Conservation (phyloP, 75 land plant species). For the Azolla pinnata region DNA sequence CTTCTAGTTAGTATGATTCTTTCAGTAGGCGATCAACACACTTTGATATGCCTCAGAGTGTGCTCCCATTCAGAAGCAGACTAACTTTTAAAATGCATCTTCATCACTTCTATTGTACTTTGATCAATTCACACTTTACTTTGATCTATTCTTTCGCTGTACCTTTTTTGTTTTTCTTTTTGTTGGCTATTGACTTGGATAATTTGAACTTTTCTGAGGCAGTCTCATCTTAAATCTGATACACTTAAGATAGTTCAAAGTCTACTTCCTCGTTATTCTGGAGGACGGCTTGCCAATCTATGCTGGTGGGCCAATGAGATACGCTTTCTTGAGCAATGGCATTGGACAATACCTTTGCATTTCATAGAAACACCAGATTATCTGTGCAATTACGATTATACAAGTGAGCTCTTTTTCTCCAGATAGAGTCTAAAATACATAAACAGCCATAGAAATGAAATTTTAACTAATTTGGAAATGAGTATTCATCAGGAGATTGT, state of each 20-base stretch:
- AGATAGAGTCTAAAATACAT: neutral
- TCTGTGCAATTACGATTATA: slow-evolving; percentile 37
- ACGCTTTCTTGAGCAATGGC: slow-evolving; percentile 21
- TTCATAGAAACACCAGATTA: slow-evolving; percentile 52
- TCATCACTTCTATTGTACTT: no score
- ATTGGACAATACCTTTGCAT: slow-evolving; percentile 63
- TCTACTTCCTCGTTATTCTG: slow-evolving; percentile 53
- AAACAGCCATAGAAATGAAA: neutral
- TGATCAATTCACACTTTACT: no score
- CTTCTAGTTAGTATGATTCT: no score
- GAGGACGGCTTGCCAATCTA: slow-evolving; percentile 51
- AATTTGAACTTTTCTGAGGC: no score
- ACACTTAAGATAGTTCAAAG: slow-evolving; percentile 36
- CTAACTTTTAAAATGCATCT: no score
- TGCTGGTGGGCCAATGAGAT: slow-evolving; percentile 83
- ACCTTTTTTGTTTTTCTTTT: no score
- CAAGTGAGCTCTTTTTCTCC: neutral
- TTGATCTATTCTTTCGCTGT: no score
- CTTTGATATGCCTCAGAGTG: no score
- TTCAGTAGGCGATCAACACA: no score
- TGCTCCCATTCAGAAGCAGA: no score
- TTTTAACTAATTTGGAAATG: neutral
- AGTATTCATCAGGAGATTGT: slow-evolving; percentile 23
- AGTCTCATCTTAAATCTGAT: slow-evolving; percentile 44
- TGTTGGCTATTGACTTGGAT: no score